Base-by-base conservation (phyloP, 2,329 filamentous ascomycete species). In the Fusarium paranaense region DNA sequence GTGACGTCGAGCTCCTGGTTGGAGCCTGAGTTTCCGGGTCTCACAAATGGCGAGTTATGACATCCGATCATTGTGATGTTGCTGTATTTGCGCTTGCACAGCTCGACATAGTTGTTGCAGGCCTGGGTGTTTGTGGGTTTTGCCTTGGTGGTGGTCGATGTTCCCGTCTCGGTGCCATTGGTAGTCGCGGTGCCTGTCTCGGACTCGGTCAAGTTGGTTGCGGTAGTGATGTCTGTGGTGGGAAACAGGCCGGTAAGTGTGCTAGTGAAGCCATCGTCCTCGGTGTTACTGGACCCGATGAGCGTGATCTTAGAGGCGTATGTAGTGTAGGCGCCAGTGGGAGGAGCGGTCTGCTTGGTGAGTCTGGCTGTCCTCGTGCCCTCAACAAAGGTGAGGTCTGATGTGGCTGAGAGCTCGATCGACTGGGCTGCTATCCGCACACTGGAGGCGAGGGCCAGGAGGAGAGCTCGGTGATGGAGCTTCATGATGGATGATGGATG, bases 31-130 rank as follows among this genome's bases (percentile, higher is more conserved):
- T 93, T 95, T 75, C 92, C 92, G 18, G 87, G 81, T 10, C 89
- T 86, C 45, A 92, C 87, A 80, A 97, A 97, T 13, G 94, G 93
- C 47, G 93, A 94, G 85, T 97, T 97, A 84, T 97, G 94, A 20
- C 92, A 91, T 22, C 89, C 91, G 2, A 97, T 89, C 77, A 93
- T 87, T 66, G 94, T 95, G 82, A 97, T 92, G 81, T 97, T 95
- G 86, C 92, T 91, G 83, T 95, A 97, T 76, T 90, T 91, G 68
- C 94, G 90, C 7, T 83, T 84, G 85, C 94, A 97, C 78, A 97
- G 91, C 82, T 96, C 93, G 27, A 92, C 83, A 76, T 94, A 91
- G 81, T 91, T 91, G 83, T 97, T 97, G 86, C 94, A 97, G 6
- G 93, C 91, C 68, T 91, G 90, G 0, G 93, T 95, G 81, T 95